Base-by-base conservation (phyloP, 2,329 filamentous ascomycete species). In the Thelonectria discophora region DNA sequence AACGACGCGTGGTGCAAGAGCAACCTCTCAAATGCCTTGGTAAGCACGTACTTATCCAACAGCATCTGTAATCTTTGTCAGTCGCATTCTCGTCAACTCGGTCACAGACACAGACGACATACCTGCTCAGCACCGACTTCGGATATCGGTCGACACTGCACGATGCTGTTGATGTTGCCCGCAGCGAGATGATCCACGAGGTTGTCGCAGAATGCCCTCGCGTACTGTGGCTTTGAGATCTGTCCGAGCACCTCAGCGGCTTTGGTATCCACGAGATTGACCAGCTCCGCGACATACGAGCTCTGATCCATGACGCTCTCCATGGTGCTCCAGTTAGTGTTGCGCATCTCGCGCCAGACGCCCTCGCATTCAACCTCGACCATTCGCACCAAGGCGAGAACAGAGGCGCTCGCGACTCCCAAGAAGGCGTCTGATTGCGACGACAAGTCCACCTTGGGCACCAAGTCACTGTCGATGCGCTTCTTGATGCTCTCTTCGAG, bases 331-430 rank as follows among this genome's bases (percentile, higher is more conserved):
- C 95, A 99, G 50, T 94, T 91, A 0, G 91, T 97, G 74, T 97
- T 97, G 65, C 90, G 90, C 95, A 99, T 99, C 80, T 98, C 95
- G 58, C 94, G 88, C 95, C 94, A 99, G 15, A 90, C 89, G 0
- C 90, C 87, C 66, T 98, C 94, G 69, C 93, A 90, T 54, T 90
- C 90, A 1, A 89, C 76, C 74, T 97, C 94, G 5, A 97, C 91
- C 71, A 89, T 90, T 63, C 91, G 89, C 5, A 98, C 94, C 47
- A 99, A 82, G 0, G 91, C 87, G 51, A 95, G 84, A 6, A 99
- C 90, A 4, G 93, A 90, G 12, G 93, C 90, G 73, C 92, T 94
- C 2, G 94, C 95, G 39, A 99, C 94, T 3, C 94, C 94, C 81
- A 99, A 90, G 77, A 98, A 99, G 0, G 93, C 89, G 77, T 99